Percentiles rank a stretch among this genome's conserved stretches.
These are phyloP conservation scores for Nelumbo lutea DNA, from an alignment of 164 flowering plant species.

Conservation along the genomic window DNA sequence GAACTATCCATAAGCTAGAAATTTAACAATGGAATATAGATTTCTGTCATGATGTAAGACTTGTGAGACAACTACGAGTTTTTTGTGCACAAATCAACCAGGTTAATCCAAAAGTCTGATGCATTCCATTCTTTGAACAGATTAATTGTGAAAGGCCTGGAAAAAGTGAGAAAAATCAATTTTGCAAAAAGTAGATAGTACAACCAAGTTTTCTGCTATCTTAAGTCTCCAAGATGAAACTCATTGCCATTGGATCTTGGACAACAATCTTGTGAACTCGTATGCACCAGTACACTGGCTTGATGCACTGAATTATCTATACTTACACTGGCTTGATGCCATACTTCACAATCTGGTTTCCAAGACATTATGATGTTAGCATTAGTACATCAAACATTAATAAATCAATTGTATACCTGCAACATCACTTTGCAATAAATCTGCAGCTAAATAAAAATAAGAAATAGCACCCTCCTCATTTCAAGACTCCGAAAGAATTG, in stretches of 20 bases:
- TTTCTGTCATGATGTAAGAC: not conserved
- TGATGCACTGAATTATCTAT: not conserved
- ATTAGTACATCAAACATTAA: not conserved
- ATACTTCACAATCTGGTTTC: not conserved
- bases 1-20: not conserved
- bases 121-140: not conserved
- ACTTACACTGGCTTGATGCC: not conserved
- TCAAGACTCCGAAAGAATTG: too few species aligned
- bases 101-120: not conserved
- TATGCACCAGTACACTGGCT: not conserved
- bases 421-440: not conserved
- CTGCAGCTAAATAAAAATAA: too few species aligned
- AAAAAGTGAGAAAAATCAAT: not conserved
- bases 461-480: too few species aligned
- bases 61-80: not conserved
- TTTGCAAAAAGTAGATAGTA: not conserved
- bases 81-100: not conserved
- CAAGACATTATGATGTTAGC: not conserved
- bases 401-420: not conserved
- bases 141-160: not conserved
- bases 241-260: not conserved
- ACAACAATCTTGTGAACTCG: not conserved
- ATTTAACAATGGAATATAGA: not conserved
- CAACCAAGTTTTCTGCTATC: not conserved
- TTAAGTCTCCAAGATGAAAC: not conserved